Evolutionary conservation across 306 rosid genomes (phyloP).

Genomic region (Prunus davidiana): DNA sequence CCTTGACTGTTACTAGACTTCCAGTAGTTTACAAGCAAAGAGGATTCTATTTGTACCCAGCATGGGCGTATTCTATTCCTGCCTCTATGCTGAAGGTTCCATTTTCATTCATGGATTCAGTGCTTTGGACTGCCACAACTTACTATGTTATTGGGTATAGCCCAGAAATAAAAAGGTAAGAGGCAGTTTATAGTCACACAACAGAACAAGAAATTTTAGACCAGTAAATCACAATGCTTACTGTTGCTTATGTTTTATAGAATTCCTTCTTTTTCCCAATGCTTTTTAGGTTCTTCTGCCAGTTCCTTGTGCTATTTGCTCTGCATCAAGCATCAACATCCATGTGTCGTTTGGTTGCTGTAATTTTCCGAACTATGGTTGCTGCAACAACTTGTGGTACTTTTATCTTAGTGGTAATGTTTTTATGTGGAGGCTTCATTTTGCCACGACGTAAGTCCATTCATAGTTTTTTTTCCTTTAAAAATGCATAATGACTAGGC

Average conservation of each 20-base stretch:
- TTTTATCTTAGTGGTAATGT: conserved; percentile 18
- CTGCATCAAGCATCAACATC: conserved; percentile 31
- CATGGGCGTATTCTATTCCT: conserved; percentile 41
- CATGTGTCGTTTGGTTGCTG: conserved; percentile 35
- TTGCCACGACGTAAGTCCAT: conserved; percentile 24
- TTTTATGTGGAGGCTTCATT: conserved; percentile 35
- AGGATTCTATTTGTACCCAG: conserved; percentile 31
- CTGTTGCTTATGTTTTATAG: no score
- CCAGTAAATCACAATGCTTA: neutral
- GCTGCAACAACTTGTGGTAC: conserved; percentile 20
- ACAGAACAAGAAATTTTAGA: neutral
- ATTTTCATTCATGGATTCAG: conserved; percentile 27
- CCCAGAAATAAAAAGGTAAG: conserved; percentile 36
- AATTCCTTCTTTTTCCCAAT: neutral
- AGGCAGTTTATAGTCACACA: neutral
- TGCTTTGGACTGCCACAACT: conserved; percentile 32
- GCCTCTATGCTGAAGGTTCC: conserved; percentile 32
- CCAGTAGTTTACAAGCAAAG: conserved; percentile 34
- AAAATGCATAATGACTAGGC: neutral
- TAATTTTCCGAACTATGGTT: conserved; percentile 27
- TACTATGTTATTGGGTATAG: conserved; percentile 38
- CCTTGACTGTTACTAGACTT: conserved; percentile 67
- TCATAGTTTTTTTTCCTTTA: neutral
- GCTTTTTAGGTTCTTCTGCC: conserved; percentile 34
- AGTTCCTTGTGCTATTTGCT: conserved; percentile 31